Conservation (phyloP, 2,329 filamentous ascomycete species). For the Microsporum ferrugineum region DNA sequence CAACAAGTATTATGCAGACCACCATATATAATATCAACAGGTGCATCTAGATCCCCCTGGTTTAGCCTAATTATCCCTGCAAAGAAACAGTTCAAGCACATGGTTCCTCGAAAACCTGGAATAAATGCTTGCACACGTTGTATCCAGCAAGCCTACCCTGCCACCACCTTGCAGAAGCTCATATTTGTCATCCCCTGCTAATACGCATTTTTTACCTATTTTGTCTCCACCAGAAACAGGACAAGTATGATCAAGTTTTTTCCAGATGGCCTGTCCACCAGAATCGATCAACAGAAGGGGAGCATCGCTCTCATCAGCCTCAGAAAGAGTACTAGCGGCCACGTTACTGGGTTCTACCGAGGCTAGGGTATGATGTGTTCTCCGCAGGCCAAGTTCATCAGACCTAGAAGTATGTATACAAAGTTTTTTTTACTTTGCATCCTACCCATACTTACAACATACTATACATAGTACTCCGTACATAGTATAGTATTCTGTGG, state of each 20-base stretch:
- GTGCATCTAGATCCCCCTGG: not conserved
- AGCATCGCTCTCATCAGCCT: not conserved
- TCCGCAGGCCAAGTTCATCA: too few species aligned
- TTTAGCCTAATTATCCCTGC: not conserved
- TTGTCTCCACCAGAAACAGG: not conserved
- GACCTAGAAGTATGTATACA: too few species aligned
- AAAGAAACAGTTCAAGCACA: not conserved
- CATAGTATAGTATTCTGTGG: too few species aligned
- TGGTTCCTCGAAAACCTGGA: not conserved
- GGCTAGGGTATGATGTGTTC: too few species aligned
- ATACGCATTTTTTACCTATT: not conserved
- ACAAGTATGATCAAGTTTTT: not conserved
- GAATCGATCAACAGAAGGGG: not conserved
- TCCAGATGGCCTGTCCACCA: not conserved
- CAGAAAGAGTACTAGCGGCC: not conserved
- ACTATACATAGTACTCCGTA: too few species aligned
- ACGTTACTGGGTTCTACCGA: too few species aligned
- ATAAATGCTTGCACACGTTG: not conserved
- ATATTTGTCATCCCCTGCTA: not conserved
- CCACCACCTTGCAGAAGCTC: not conserved
- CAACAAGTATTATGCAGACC: not conserved
- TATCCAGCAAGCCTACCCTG: not conserved
- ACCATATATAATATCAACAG: not conserved
- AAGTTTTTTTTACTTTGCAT: too few species aligned
- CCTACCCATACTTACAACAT: too few species aligned